These are phyloP conservation scores for Dalechampia spathulata DNA, from an alignment of 441 rosid species.

Conservation along the genomic window DNA sequence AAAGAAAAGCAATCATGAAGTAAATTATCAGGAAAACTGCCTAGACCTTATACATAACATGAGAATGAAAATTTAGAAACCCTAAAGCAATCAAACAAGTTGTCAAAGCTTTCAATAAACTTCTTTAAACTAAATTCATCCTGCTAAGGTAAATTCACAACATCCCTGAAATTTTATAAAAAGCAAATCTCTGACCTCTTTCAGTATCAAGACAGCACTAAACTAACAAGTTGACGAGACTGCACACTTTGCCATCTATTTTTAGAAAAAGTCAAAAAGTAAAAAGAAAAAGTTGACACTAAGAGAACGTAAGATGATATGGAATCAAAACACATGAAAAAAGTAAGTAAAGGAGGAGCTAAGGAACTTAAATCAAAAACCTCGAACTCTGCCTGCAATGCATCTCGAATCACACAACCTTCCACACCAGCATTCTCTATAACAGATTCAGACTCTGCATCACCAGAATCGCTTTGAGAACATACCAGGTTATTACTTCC, in stretches of 20 bases:
- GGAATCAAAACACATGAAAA: conserved; percentile 2
- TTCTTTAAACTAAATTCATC: too few species aligned
- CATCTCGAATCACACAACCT: conserved; percentile 18
- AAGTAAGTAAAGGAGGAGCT: neutral
- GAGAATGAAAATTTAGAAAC: too few species aligned
- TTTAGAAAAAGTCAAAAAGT: too few species aligned
- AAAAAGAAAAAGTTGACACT: neutral
- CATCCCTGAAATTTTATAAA: too few species aligned
- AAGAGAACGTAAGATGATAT: neutral
- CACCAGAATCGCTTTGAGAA: conserved; percentile 39
- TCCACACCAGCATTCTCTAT: conserved; percentile 20
- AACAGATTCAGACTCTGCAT: conserved; percentile 30
- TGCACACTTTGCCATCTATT: too few species aligned
- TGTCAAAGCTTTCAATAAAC: too few species aligned
- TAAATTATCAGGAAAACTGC: conserved; percentile 15
- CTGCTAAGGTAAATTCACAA: too few species aligned
- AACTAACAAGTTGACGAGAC: too few species aligned
- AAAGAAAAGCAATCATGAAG: conserved; percentile 3
- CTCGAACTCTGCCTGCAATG: conserved; percentile 34
- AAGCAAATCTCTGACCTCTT: too few species aligned
- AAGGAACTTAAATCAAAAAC: conserved; percentile 36
- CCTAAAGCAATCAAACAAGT: too few species aligned
- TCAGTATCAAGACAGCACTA: too few species aligned
- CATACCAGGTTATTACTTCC: conserved; percentile 30
- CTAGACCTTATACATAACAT: neutral